Base-by-base conservation (phyloP, 495 filamentous ascomycete genomes). In the Podospora bellae-mahoneyi region DNA sequence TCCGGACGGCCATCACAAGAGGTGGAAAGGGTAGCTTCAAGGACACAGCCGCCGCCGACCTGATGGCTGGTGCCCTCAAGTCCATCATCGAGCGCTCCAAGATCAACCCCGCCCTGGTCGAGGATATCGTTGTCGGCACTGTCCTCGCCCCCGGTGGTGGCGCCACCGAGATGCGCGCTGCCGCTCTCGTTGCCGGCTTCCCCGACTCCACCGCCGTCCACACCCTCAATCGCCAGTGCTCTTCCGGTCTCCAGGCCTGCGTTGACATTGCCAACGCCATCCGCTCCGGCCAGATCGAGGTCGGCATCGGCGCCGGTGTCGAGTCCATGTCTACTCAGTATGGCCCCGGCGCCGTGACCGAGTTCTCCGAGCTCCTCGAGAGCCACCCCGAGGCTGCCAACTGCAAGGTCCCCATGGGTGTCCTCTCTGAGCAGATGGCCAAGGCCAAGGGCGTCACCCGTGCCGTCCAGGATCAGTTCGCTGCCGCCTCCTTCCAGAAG, bases 331-430 rank as follows among this genome's bases (percentile, higher is more conserved):
- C 87, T 76, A 84, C 83, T 65, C 91, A 98, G 75, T 97, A 97
- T 77, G 94, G 93, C 23, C 95, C 94, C 53, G 86, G 84, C 30
- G 94, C 94, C 60, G 94, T 99, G 18, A 89, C 90, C 69, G 95
- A 99, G 78, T 97, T 99, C 87, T 94, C 91, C 27, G 92, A 96
- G 16, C 88, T 97, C 67, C 88, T 99, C 60, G 92, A 97, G 75
- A 86, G 81, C 69, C 86, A 96, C 82, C 84, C 86, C 66, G 90
- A 95, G 78, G 87, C 94, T 54, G 90, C 89, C 73, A 94, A 97
- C 84, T 99, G 95, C 87, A 97, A 96, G 83, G 95, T 99, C 10
- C 91, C 94, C 74, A 99, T 99, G 95, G 96, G 96, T 69, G 86
- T 92, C 1, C 85, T 98, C 44, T 96, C 92, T 64, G 95, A 99